phyloP scores from a whole-genome alignment of 2,329 filamentous ascomycete species.

The Talaromyces amestolkiae region DNA sequence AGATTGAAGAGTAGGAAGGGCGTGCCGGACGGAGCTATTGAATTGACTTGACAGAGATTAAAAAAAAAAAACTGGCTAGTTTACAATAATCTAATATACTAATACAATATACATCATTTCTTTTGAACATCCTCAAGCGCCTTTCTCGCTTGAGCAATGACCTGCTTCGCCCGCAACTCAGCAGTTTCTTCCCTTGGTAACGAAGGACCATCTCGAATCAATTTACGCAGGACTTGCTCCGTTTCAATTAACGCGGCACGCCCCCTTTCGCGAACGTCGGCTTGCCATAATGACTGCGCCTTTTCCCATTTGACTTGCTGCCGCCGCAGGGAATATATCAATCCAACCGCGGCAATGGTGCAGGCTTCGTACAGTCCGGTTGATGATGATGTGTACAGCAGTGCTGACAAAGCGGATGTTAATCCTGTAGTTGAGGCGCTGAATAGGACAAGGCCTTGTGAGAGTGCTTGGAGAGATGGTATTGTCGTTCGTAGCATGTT shows the following conservation, averaged over 20 bases:
- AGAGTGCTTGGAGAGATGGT: constrained; percentile 68
- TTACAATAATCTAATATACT: constrained; percentile 12
- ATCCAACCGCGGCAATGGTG: constrained; percentile 57
- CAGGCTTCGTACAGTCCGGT: constrained; percentile 57
- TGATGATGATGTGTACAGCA: constrained; percentile 55
- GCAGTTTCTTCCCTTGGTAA: constrained; percentile 37
- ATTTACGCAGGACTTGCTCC: constrained; percentile 49
- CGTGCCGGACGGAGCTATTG: constrained; percentile 47
- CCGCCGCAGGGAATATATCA: constrained; percentile 56
- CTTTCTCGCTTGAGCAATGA: constrained; percentile 47
- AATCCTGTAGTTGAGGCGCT: constrained; percentile 70
- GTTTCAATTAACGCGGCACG: constrained; percentile 54
- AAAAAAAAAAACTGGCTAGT: background rate
- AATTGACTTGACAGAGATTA: constrained; percentile 33
- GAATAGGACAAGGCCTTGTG: constrained; percentile 71
- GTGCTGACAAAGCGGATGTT: constrained; percentile 54
- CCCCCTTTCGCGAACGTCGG: constrained; percentile 56
- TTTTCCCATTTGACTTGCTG: constrained; percentile 60
- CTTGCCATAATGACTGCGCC: constrained; percentile 53
- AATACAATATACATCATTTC: constrained; percentile 16
- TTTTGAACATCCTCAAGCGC: constrained; percentile 43
- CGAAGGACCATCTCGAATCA: constrained; percentile 45
- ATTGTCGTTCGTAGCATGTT: constrained; percentile 66
- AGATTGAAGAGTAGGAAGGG: constrained; percentile 44
- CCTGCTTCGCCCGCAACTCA: constrained; percentile 44